Conservation (phyloP, 1,139 yeast species). For the Scheffersomyces insectosa region DNA sequence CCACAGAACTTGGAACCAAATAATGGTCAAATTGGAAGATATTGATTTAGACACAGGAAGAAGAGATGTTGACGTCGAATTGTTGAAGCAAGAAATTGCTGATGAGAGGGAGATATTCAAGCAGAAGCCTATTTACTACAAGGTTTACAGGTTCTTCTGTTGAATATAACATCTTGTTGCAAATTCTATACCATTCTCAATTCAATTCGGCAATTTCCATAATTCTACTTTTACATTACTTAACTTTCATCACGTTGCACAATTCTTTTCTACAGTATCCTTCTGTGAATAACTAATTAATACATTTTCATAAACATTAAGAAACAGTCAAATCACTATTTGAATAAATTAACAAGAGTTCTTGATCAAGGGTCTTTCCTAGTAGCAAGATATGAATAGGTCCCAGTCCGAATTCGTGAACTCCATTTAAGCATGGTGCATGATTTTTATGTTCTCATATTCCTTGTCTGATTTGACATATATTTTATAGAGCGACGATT, state of each 20-base stretch:
- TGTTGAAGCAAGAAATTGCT: conserved; percentile 46
- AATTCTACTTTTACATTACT: background rate
- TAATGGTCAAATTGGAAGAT: conserved; percentile 40
- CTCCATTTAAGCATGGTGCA: conserved; percentile 13
- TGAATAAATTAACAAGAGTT: no score
- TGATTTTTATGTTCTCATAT: conserved; percentile 30
- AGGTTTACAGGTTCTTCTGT: conserved; percentile 42
- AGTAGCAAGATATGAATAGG: background rate
- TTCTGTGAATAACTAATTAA: no score
- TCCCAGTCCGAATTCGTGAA: no score
- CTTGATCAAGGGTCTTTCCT: background rate
- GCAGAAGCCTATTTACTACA: conserved; percentile 30
- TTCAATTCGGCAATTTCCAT: background rate
- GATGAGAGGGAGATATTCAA: conserved; percentile 36
- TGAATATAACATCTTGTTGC: conserved; percentile 11
- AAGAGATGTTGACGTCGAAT: conserved; percentile 46
- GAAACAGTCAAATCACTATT: no score
- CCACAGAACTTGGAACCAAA: conserved; percentile 19
- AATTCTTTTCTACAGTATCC: no score
- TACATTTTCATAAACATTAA: no score
- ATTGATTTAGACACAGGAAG: conserved; percentile 55
- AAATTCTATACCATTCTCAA: background rate
- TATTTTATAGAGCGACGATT: conserved; percentile 31
- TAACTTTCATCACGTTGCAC: no score
- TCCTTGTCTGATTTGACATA: conserved; percentile 32